phyloP scores from a whole-genome alignment of 176 grass and related monocot genomes.

The Bolboschoenus planiculmis region DNA sequence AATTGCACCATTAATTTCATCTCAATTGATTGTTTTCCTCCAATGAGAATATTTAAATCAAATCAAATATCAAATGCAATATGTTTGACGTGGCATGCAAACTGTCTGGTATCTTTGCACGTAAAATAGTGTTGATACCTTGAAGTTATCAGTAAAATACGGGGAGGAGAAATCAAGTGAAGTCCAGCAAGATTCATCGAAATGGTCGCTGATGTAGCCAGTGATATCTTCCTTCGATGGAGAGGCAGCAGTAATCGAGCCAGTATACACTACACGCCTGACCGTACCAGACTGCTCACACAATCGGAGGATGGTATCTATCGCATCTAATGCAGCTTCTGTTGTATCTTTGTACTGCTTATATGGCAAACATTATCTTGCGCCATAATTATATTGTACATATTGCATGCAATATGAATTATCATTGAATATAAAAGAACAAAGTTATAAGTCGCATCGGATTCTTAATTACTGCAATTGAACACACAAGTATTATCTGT shows the following conservation, averaged over 20 bases:
- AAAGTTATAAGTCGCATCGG: background rate
- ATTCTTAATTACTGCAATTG: background rate
- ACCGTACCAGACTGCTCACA: slow-evolving; percentile 51
- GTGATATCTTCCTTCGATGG: slow-evolving; percentile 38
- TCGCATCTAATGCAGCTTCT: slow-evolving; percentile 34
- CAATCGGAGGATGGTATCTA: slow-evolving; percentile 38
- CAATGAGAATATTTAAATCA: background rate
- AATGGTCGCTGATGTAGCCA: slow-evolving; percentile 20
- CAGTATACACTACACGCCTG: slow-evolving; percentile 59
- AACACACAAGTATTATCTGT: background rate
- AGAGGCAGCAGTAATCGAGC: slow-evolving; percentile 40
- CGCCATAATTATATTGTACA: background rate
- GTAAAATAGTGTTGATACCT: slow-evolving; percentile 19
- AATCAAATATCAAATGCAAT: background rate
- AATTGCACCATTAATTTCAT: background rate
- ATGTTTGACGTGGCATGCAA: background rate
- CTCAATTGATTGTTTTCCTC: background rate
- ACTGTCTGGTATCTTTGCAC: background rate
- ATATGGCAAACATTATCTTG: background rate
- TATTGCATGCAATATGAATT: background rate
- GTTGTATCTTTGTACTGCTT: slow-evolving; percentile 45
- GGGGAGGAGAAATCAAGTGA: slow-evolving; percentile 36
- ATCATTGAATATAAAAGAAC: background rate
- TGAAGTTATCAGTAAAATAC: slow-evolving; percentile 13
- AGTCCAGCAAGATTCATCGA: slow-evolving; percentile 57